These are phyloP conservation scores for Monosporozyma siamensis DNA, from an alignment of 805 yeast genomes.

Conservation along the genomic window DNA sequence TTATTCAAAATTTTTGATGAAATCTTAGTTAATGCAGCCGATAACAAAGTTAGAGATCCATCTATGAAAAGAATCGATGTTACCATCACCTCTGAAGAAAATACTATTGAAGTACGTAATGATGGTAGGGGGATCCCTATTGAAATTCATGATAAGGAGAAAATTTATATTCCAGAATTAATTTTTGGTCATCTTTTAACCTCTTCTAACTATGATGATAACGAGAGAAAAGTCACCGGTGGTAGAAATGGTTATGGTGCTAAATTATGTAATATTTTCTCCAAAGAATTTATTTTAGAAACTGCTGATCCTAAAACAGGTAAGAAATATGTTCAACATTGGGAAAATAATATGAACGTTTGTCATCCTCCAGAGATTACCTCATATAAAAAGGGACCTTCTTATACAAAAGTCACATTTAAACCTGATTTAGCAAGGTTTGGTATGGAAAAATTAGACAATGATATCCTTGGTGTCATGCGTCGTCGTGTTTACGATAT, in stretches of 20 bases:
- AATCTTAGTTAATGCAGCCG: conserved; percentile 96
- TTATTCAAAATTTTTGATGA: conserved; percentile 94
- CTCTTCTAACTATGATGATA: conserved; percentile 91
- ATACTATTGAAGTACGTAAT: conserved; percentile 70
- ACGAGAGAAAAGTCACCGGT: conserved; percentile 92
- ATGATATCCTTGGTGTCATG: conserved; percentile 72
- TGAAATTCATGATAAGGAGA: conserved; percentile 85
- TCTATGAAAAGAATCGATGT: conserved; percentile 80
- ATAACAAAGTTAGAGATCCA: conserved; percentile 92
- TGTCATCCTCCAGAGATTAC: conserved; percentile 69
- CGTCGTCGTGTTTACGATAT: conserved; percentile 91
- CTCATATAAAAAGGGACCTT: conserved; percentile 43
- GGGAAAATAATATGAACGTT: conserved; percentile 79
- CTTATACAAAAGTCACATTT: conserved; percentile 81
- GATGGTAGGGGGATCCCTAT: conserved; percentile 95
- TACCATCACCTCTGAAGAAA: conserved; percentile 64
- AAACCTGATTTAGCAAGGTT: conserved; percentile 80
- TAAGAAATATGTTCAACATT: conserved; percentile 64
- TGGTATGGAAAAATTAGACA: conserved; percentile 76
- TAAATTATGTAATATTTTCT: conserved; percentile 90
- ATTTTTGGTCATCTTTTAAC: conserved; percentile 93
- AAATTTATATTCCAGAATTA: conserved; percentile 89
- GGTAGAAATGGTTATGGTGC: conserved; percentile 99
- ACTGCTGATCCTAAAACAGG: conserved; percentile 70
- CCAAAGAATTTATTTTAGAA: conserved; percentile 76